phyloP scores from a whole-genome alignment of 176 grass and related monocot species.

The Musa troglodytarum region DNA sequence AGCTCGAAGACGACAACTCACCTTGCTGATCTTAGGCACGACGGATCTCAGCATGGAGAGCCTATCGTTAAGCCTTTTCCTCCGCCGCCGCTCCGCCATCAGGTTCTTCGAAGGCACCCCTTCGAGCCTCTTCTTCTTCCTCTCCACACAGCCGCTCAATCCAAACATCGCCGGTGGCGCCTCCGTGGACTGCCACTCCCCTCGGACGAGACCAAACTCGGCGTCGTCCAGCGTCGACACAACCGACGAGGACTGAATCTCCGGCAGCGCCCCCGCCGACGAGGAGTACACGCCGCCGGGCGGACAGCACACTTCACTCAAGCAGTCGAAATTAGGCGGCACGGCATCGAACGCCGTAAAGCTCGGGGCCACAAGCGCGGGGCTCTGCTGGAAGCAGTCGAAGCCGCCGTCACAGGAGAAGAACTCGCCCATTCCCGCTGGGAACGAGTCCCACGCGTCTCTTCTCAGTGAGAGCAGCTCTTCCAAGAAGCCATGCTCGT shows the following conservation, averaged over 20 bases:
- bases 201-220: background rate
- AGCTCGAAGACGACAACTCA: background rate
- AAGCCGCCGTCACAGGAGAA: constrained; percentile 44
- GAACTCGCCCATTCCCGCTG: constrained; percentile 53
- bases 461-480: constrained; percentile 69
- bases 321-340: constrained; percentile 55
- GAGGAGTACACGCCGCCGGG: background rate
- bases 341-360: constrained; percentile 41
- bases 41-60: constrained; percentile 95
- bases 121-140: constrained; percentile 82
- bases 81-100: constrained; percentile 89
- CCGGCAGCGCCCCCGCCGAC: constrained; percentile 20
- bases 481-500: constrained; percentile 77
- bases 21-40: constrained; percentile 99
- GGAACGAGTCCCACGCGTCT: constrained; percentile 54
- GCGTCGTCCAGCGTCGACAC: constrained; percentile 34
- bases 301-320: constrained; percentile 53
- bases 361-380: constrained; percentile 42
- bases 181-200: constrained; percentile 20
- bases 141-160: constrained; percentile 24
- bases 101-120: constrained; percentile 97
- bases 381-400: constrained; percentile 76
- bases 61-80: constrained; percentile 93
- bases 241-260: constrained; percentile 26
- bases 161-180: constrained; percentile 20